phyloP scores from a whole-genome alignment of 139 green algal genomes.

The Tetraselmis chui region DNA sequence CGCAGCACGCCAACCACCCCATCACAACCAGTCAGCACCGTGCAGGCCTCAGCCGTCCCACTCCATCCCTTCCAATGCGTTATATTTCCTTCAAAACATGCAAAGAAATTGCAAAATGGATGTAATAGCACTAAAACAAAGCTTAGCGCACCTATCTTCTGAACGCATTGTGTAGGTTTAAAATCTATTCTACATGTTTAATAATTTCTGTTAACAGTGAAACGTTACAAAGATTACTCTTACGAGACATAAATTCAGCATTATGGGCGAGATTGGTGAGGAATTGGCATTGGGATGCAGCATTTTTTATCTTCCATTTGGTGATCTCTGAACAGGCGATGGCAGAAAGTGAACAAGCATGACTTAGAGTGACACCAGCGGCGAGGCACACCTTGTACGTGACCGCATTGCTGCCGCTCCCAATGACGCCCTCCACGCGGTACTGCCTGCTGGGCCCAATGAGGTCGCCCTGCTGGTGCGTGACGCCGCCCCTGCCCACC shows the following conservation, averaged over 20 bases:
- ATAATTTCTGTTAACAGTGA: no score
- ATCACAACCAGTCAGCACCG: no score
- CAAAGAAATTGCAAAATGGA: not conserved
- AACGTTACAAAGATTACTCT: no score
- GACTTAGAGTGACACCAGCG: not conserved
- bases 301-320: not conserved
- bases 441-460: slow-evolving; percentile 34
- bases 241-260: slow-evolving; percentile 1
- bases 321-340: not conserved
- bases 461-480: not conserved
- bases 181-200: no score
- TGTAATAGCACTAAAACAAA: not conserved
- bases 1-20: no score
- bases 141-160: not conserved
- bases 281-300: not conserved
- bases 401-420: slow-evolving; percentile 55
- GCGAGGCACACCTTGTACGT: slow-evolving; percentile 46
- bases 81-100: not conserved
- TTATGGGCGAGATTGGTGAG: not conserved
- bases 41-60: slow-evolving; percentile 7
- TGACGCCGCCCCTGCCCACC: no score
- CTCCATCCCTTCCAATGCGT: not conserved
- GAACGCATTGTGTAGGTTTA: no score
- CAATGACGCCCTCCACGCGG: slow-evolving; percentile 51
- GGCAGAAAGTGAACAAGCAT: not conserved